Base-by-base conservation (phyloP, 345 rosid species). In the Noccaea bulbosa region DNA sequence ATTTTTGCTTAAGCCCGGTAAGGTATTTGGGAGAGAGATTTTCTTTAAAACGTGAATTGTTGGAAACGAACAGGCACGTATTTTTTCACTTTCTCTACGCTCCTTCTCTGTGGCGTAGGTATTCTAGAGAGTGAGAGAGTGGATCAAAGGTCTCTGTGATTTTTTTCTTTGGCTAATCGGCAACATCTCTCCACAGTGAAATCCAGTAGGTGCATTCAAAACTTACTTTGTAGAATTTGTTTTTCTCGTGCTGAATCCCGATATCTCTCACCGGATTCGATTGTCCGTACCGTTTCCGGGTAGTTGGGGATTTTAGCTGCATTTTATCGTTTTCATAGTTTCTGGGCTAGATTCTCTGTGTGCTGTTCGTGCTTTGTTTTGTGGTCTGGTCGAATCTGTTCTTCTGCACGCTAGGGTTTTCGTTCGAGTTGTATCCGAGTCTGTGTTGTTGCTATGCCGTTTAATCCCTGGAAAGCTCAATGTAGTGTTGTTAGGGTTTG, bases 361-460 rank as follows among this genome's bases (percentile, higher is more conserved):
- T 47, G 30, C 4, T n/a, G 10, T 12, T 59, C 24, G 20, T 54
- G 57, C 34, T 64, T 53, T 27, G 12, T 47, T 46, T 34, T 44
- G 56, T 43, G 51, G 12, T 60, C 22, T 59, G 16, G 30, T 49
- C 27, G 62, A 74, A 41, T 41, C 40, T 35, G 55, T 67, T 39
- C 52, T 30, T 64, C 11, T 65, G 77, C 73, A 67, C 67, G 78
- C 22, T 67, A 67, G 78, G 73, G 78, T 74, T 67, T 60, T 74
- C 39, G 53, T 16, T 44, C 17, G 46, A 46, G 3, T 37, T 45
- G 30, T 72, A 5, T 16, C 41, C 11, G 11, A 64, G 37, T 38
- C 64, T 63, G 16, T 62, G 20, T 0, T 62, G 20, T 0, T 4
- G 10, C 17, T 50, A 4, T 50, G 41, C n/a, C 7, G 22, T n/a